These are phyloP conservation scores for Tetrahymena elliotti DNA, from an alignment of 73 alveolate species.

Conservation along the genomic window DNA sequence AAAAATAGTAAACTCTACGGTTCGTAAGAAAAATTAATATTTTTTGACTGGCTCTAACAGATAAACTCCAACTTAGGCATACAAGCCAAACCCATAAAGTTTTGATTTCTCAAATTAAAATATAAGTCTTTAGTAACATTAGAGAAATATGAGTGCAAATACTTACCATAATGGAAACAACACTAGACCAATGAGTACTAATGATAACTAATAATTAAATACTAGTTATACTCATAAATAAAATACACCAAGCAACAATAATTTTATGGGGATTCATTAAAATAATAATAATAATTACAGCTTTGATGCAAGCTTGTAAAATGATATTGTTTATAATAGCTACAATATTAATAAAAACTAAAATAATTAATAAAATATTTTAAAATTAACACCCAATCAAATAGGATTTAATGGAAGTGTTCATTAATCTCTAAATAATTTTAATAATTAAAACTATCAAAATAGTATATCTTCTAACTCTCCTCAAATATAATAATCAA, in stretches of 20 bases:
- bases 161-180: not conserved
- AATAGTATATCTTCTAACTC: not conserved
- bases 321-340: not conserved
- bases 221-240: not conserved
- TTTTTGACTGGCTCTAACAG: not conserved
- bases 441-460: not conserved
- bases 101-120: not conserved
- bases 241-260: not conserved
- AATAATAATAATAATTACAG: not conserved
- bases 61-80: not conserved
- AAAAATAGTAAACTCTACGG: not conserved
- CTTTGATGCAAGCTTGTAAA: not conserved
- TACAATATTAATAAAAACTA: not conserved
- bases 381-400: not conserved
- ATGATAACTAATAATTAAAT: not conserved
- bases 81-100: not conserved
- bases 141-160: not conserved
- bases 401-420: not conserved
- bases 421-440: not conserved
- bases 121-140: not conserved
- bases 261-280: not conserved
- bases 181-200: not conserved
- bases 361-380: not conserved
- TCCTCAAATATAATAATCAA: not conserved
- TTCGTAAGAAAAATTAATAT: not conserved